A percentile compares a stretch with the other conserved stretches of the same genome.
Conservation (phyloP, 371 early-diverging fungal genomes). For the Lichtheimia corymbifera region DNA sequence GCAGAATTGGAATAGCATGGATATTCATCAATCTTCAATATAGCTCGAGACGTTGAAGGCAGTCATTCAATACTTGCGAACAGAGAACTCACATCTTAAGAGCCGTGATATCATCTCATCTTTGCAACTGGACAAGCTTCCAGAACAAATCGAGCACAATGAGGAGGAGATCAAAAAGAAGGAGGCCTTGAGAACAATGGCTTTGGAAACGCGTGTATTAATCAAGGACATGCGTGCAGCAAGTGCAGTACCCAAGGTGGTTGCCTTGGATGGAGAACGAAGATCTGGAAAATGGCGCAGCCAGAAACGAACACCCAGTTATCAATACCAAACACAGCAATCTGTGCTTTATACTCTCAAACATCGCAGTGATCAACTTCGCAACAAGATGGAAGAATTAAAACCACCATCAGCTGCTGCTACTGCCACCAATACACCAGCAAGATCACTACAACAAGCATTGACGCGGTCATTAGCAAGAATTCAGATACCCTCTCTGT, state of each 20-base stretch:
- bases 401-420: neutral
- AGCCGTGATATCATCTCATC: conserved; percentile 49
- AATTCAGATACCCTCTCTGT: conserved; percentile 21
- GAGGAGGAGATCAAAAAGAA: conserved; percentile 3
- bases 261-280: conserved; percentile 42
- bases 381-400: conserved; percentile 35
- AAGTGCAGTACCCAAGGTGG: conserved; percentile 57
- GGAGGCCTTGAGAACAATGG: conserved; percentile 22
- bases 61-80: conserved; percentile 73
- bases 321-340: conserved; percentile 75
- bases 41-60: conserved; percentile 68
- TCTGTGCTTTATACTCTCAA: conserved; percentile 66
- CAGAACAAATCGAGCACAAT: conserved; percentile 9
- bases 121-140: conserved; percentile 32
- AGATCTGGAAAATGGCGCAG: conserved; percentile 56
- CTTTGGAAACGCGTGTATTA: conserved; percentile 36
- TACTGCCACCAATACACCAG: neutral
- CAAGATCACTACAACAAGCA: neutral
- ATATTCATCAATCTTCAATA: neutral
- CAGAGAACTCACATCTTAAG: conserved; percentile 82
- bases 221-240: conserved; percentile 52
- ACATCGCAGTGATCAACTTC: conserved; percentile 62
- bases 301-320: conserved; percentile 59
- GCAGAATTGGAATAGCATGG: neutral
- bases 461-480: conserved; percentile 18